phyloP scores from a whole-genome alignment of 2,329 filamentous ascomycete species.

The Paracamarosporium sp. region DNA sequence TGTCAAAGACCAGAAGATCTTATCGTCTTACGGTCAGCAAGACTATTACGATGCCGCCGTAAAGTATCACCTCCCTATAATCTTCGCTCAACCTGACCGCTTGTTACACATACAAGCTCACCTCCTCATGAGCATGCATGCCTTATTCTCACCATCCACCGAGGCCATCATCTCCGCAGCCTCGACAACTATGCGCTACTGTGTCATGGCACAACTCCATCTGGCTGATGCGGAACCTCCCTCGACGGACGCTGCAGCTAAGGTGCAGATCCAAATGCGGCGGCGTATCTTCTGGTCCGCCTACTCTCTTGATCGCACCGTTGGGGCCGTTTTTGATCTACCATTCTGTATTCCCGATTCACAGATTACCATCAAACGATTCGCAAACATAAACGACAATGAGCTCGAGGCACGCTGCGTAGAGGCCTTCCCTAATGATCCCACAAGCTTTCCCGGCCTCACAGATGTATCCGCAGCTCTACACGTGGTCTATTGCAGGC shows the following conservation, averaged over 20 bases:
- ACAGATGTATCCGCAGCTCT: constrained; percentile 22
- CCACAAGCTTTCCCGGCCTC: constrained; percentile 10
- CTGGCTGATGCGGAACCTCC: constrained; percentile 20
- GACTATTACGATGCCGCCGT: neutral
- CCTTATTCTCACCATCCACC: constrained; percentile 26
- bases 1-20: neutral
- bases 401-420: constrained; percentile 15
- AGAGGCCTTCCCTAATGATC: constrained; percentile 15
- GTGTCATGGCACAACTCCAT: constrained; percentile 27
- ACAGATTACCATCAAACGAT: constrained; percentile 22
- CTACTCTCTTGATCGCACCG: constrained; percentile 24
- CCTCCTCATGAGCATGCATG: constrained; percentile 23
- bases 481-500: constrained; percentile 26
- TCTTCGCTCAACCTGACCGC: constrained; percentile 18
- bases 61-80: constrained; percentile 7
- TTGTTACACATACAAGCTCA: constrained; percentile 26
- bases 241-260: constrained; percentile 2
- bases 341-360: constrained; percentile 23
- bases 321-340: constrained; percentile 24
- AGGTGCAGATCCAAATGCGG: constrained; percentile 18
- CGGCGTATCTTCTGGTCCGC: constrained; percentile 29
- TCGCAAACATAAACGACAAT: constrained; percentile 24
- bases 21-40: neutral
- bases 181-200: constrained; percentile 24
- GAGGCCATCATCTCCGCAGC: constrained; percentile 25